Evolutionary conservation across 2,329 filamentous ascomycete genomes (phyloP), one percentile per base, ranked within the genome.

Genomic region (Fusarium marasasianum): DNA sequence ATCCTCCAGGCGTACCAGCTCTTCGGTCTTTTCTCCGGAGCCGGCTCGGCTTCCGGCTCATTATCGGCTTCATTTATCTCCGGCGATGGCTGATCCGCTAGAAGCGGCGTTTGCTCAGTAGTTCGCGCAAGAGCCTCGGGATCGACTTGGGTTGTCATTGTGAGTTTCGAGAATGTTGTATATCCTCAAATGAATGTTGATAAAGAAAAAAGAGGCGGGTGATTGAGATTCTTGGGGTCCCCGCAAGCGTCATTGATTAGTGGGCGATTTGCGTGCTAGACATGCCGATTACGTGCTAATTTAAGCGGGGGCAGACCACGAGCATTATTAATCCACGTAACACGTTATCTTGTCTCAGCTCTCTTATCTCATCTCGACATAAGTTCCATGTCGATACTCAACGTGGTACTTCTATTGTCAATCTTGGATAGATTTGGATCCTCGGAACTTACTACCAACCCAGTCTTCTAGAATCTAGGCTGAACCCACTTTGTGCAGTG

Each of bases 261-360:
- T 31, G 24, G 14, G 51, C 29, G 35, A 47, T 45, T 62, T 47
- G 43, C 29, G 35, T 44, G 26, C 56, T 55, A 35, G 26, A 63
- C 6, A 22, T 15, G 26, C 7, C 18, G 13, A 63, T 60, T 63
- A 41, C 61, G 61, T 60, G 54, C 43, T 48, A 24, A 24, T 40
- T 37, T 55, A 55, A 69, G 66, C 37, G 64, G 66, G 33, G 48
- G 22, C 41, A 17, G 22, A 29, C 8, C 37, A n/a, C 12, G 56
- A 50, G 14, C 65, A 69, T 69, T 69, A 69, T 63, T 69, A 69
- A 69, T 69, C 64, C 35, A 50, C n/a, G n/a, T 61, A 56, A 43
- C 31, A 50, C 20, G n/a, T 56, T 61, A 43, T 55, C 47, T 11
- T 43, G 13, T 37, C 37, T 47, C 31, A 12, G 13, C 2, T 53